Base-by-base conservation (phyloP, 345 rosid genomes). In the Mercurialis annua region DNA sequence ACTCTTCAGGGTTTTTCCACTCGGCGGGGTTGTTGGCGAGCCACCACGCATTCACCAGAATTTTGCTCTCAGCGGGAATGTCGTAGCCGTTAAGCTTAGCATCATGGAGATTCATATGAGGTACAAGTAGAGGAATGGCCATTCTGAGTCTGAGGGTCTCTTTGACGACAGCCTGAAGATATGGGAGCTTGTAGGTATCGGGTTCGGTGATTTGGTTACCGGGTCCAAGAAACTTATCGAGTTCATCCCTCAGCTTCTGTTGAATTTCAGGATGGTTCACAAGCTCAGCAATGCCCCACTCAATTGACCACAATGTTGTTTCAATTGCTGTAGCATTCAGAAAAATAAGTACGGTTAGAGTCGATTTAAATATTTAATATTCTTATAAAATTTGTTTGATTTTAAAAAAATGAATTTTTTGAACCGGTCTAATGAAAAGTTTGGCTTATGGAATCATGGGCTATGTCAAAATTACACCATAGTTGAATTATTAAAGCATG, bases 121-220 rank as follows among this genome's bases (percentile, higher is more conserved):
- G 99, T 17, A 94, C 99, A 15, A 94, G 96, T 1, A 94, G 90
- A 17, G 99, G 99, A 67, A 94, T 94, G 1, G 99, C 98, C 97
- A 91, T 94, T 34, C 99, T 80, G 9, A 91, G 76, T 21, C 99
- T 73, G 43, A 94, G 92, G 4, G 99, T 88, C 71, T 94, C 99
- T 80, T 91, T 94, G 76, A 94, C 18, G 52, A 94, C 99, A 0
- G 99, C 99, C 62, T 94, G 91, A 14, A 94, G 98, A 77, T 89
- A 94, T 1, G 99, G 97, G 1, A 94, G 96, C 69, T 78, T 89
- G 56, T 67, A 46, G 15, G 76, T 82, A 69, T 94, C 99, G 1
- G 99, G 97, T 76, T 94, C 99, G 0, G 99, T 94, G 72, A 91
- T 53, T 64, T 74, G 99, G 27, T 78, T 84, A 0, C 87, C 93